Percentiles rank a stretch among this genome's conserved stretches.
Conservation (phyloP, 169 alveolate genomes). For the Plasmodium yoelii region DNA sequence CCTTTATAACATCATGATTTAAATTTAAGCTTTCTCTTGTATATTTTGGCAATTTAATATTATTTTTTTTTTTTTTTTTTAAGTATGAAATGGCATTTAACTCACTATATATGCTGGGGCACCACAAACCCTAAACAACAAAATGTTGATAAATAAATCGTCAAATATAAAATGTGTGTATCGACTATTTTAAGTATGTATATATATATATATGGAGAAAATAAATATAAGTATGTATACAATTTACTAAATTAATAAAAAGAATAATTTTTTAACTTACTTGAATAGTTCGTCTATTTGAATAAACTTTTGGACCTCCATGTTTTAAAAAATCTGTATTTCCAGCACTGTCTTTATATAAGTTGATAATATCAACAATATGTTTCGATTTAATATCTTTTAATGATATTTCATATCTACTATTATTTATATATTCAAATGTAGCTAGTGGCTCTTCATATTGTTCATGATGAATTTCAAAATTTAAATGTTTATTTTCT, state of each 20-base stretch:
- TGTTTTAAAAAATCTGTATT: slow-evolving; percentile 83
- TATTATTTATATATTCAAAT: slow-evolving; percentile 84
- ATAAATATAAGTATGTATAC: too few species aligned
- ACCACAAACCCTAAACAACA: slow-evolving; percentile 88
- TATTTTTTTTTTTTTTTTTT: slow-evolving; percentile 80
- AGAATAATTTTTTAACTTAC: slow-evolving; percentile 39
- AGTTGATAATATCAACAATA: slow-evolving; percentile 83
- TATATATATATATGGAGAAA: too few species aligned
- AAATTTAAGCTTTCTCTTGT: slow-evolving; percentile 87
- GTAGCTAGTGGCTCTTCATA: slow-evolving; percentile 86
- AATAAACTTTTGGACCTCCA: slow-evolving; percentile 85
- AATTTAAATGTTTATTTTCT: slow-evolving; percentile 82
- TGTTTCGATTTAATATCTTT: slow-evolving; percentile 88
- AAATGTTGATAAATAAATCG: not conserved
- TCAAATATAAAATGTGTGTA: too few species aligned
- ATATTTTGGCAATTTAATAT: slow-evolving; percentile 88
- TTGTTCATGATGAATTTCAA: slow-evolving; percentile 85
- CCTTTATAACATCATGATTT: slow-evolving; percentile 89
- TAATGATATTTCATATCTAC: slow-evolving; percentile 85
- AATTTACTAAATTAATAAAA: not conserved
- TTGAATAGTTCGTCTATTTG: slow-evolving; percentile 84
- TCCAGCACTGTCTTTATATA: slow-evolving; percentile 85
- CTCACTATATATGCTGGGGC: slow-evolving; percentile 87
- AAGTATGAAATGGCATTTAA: slow-evolving; percentile 87
- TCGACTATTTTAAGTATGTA: too few species aligned